Base-by-base conservation (phyloP, 2,329 filamentous ascomycete species). In the Fusarium protoensiforme region DNA sequence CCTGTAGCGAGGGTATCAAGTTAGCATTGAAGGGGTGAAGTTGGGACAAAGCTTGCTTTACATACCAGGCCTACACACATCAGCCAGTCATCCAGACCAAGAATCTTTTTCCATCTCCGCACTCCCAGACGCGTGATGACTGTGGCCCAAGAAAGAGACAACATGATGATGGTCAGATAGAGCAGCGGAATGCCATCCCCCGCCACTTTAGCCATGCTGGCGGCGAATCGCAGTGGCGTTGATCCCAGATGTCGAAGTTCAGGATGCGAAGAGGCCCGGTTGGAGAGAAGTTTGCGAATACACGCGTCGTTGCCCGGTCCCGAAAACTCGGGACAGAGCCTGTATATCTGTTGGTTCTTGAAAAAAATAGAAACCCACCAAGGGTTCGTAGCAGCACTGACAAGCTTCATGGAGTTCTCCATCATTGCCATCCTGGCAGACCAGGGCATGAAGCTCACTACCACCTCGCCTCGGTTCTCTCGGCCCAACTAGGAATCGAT, bases 21-120 rank as follows among this genome's bases (percentile, higher is more conserved):
- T 22, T 2, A 10, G 27, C 9, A n/a, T 7, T 11, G 29, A 5
- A 22, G 7, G 5, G 10, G 6, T 18, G 1, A 5, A 27, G 22
- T n/a, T 16, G 5, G 20, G 1, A 3, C 16, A 33, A 38, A 4
- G 3, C 3, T 10, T 7, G 16, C 16, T 16, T 20, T 4, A 16
- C 72, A 35, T 63, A 75, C 75, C 6, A 77, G 56, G 1, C 75
- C 75, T 11, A 10, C 35, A 27, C 64, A 63, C 75, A 77, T 77
- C 9, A 77, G 43, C 66, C 73, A 75, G 61, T 77, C 75, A 29
- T 77, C 75, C 36, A 76, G 22, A 1, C 75, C 75, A 9, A 77
- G 36, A 11, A 63, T 72, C 4, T 61, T 56, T 16, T 62, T 77
- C 68, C 66, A 75, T 64, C 7, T 58, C n/a, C 73, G 65, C 8